A percentile compares a stretch with the other conserved stretches of the same genome.
These are phyloP conservation scores for Mallotus repandus DNA, from an alignment of 441 rosid species.

Conservation along the genomic window DNA sequence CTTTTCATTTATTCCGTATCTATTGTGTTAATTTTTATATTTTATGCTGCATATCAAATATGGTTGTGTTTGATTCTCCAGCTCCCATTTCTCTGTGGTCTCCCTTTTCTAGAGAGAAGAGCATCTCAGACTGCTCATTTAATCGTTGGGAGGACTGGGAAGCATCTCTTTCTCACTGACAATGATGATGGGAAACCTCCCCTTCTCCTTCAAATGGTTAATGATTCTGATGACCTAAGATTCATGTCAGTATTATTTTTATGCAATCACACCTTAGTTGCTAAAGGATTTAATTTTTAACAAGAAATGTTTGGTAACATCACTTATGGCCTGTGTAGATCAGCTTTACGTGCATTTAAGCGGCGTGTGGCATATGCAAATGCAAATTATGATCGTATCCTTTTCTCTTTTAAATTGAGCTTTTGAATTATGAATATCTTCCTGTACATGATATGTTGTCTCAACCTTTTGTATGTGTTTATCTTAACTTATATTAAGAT, in stretches of 20 bases:
- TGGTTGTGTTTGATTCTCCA: slow-evolving; percentile 29
- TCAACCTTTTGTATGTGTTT: background rate
- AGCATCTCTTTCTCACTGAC: slow-evolving; percentile 88
- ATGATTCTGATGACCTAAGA: slow-evolving; percentile 60
- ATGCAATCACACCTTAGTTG: slow-evolving; percentile 11
- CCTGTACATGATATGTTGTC: slow-evolving; percentile 13
- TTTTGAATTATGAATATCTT: slow-evolving; percentile 18
- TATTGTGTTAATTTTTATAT: background rate
- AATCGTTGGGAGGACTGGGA: slow-evolving; percentile 86
- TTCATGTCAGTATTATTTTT: slow-evolving; percentile 59
- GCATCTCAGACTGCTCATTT: slow-evolving; percentile 85
- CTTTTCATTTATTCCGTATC: background rate
- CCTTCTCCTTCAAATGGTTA: slow-evolving; percentile 90
- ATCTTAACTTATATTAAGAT: slow-evolving; percentile 54
- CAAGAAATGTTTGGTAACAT: slow-evolving; percentile 19
- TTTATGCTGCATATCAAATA: slow-evolving; percentile 9
- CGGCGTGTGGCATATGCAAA: slow-evolving; percentile 94
- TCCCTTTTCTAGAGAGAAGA: slow-evolving; percentile 81
- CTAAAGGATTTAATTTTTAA: slow-evolving; percentile 14
- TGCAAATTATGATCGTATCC: slow-evolving; percentile 88
- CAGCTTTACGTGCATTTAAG: slow-evolving; percentile 77
- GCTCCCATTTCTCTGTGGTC: slow-evolving; percentile 90
- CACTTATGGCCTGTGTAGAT: slow-evolving; percentile 50
- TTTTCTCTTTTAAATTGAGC: slow-evolving; percentile 23
- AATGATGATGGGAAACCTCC: slow-evolving; percentile 71